Evolutionary conservation across 1,139 yeast genomes (phyloP).

Genomic region (Suhomyces choctaworum): DNA sequence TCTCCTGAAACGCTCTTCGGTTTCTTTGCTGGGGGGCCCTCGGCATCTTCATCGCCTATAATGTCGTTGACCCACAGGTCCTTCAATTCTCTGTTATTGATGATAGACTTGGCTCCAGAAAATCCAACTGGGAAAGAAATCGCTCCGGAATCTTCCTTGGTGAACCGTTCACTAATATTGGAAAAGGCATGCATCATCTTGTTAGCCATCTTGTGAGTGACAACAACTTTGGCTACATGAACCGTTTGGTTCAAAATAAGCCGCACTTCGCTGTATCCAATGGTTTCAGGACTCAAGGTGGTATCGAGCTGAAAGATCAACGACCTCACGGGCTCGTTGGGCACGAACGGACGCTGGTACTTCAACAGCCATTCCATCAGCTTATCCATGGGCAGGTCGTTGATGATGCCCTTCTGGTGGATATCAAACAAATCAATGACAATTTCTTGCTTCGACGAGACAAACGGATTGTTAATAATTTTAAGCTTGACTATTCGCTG

Average conservation of each 20-base stretch:
- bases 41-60: constrained; percentile 14
- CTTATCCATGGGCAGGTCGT: constrained; percentile 22
- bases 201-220: constrained; percentile 26
- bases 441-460: constrained; percentile 52
- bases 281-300: constrained; percentile 10
- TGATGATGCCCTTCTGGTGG: constrained; percentile 40
- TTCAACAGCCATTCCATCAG: constrained; percentile 24
- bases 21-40: constrained; percentile 10
- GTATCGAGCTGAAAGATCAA: constrained; percentile 57
- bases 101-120: constrained; percentile 28
- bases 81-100: constrained; percentile 41
- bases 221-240: constrained; percentile 27
- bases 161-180: constrained; percentile 23
- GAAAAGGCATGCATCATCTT: constrained; percentile 31
- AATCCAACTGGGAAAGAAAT: constrained; percentile 29
- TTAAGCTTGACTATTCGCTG: constrained; percentile 61
- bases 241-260: constrained; percentile 32
- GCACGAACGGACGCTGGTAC: constrained; percentile 61
- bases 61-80: constrained; percentile 36
- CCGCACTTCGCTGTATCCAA: constrained; percentile 27
- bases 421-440: constrained; percentile 52
- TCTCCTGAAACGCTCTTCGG: constrained; percentile 29
- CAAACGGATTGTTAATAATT: constrained; percentile 53
- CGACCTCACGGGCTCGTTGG: constrained; percentile 41
- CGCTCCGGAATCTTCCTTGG: constrained; percentile 19